A percentile compares a stretch with the other conserved stretches of the same genome.
Conservation (phyloP, 2,329 filamentous ascomycete species). For the Alternaria dauci region DNA sequence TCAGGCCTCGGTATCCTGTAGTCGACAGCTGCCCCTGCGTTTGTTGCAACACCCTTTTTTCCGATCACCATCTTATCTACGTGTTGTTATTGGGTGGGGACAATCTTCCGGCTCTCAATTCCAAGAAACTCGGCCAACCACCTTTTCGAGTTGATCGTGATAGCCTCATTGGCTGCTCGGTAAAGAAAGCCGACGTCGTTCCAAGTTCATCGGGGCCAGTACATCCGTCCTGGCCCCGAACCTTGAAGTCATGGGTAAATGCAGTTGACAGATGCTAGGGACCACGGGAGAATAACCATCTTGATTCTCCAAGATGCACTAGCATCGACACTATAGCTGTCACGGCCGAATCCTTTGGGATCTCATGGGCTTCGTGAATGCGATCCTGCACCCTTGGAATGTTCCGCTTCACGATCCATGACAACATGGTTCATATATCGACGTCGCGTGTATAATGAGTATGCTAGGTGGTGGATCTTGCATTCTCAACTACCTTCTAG, state of each 20-base stretch:
- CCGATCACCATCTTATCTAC: neutral
- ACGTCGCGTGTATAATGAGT: neutral
- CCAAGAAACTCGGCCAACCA: slow-evolving; percentile 7
- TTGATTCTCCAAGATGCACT: neutral
- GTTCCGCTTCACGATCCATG: neutral
- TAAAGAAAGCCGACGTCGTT: neutral
- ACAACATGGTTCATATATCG: neutral
- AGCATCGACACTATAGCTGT: neutral
- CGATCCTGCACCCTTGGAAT: neutral
- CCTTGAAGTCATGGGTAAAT: neutral
- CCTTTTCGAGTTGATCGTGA: neutral
- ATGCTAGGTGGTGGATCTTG: neutral
- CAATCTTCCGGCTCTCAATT: neutral
- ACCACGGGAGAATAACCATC: slow-evolving; percentile 6
- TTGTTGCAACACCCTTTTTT: neutral
- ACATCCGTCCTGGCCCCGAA: neutral
- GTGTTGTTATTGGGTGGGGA: neutral
- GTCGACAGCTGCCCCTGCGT: neutral
- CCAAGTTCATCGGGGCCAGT: neutral
- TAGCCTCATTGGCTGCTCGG: slow-evolving; percentile 10
- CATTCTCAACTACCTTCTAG: neutral
- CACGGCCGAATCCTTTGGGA: neutral
- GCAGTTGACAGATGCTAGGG: neutral
- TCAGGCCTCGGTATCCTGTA: slow-evolving; percentile 1
- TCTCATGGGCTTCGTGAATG: neutral